Base-by-base conservation (phyloP, 1,139 yeast genomes). In the Saccharomyces hybrid region DNA sequence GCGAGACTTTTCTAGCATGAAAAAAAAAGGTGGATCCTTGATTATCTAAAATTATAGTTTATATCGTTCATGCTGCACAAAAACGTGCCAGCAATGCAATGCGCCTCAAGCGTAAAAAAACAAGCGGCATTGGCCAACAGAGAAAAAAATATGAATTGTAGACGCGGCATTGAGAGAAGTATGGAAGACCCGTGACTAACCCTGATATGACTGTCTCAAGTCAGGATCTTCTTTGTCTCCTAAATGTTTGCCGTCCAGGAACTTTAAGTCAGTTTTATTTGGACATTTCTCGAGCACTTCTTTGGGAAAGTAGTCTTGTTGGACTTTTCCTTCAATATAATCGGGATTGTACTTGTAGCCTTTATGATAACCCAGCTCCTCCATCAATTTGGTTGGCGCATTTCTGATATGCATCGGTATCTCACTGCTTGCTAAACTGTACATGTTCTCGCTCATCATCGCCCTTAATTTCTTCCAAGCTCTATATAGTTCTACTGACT, bases 321-420 rank as follows among this genome's bases (percentile, higher is more conserved):
- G 66, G 1, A 88, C 95, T 51, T 73, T 69, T 0, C 98, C 99
- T 57, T 84, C 81, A 48, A 73, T 74, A 68, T 69, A 93, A 58
- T 81, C 78, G 0, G 99, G 99, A 61, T 90, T 90, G 69, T 93
- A 95, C 67, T 89, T 88, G 71, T 93, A 93, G 20, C 83, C 84
- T 54, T 84, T 81, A 9, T 89, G 87, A 66, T 90, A 91, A 0
- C 96, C 98, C 59, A 91, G 67, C 52, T 88, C 95, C 57, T 82
- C 79, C 99, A 93, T 91, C 53, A 95, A 74, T 60, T 76, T 78
- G 0, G 99, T 95, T 1, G 99, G 99, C 0, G 99, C 98, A 69
- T 93, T 93, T 57, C 98, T 77, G 41, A 93, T 74, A 69, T 93
- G 98, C 61, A 85, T 61, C 0, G 96, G 96, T 2, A 88, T 82